Conservation (phyloP, 495 filamentous ascomycete species). For the Evernia prunastri region DNA sequence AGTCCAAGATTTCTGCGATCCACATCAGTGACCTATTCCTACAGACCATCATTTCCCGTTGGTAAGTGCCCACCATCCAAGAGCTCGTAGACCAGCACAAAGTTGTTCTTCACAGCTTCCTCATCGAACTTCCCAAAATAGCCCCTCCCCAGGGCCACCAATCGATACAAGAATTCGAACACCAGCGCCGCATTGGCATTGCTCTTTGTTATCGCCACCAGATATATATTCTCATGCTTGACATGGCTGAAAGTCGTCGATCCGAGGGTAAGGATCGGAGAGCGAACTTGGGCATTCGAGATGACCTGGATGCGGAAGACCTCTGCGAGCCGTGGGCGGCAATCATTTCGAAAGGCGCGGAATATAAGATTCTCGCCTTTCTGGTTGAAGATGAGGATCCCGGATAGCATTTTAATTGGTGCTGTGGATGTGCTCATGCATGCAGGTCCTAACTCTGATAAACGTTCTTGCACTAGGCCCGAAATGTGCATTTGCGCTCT, state of each 20-base stretch:
- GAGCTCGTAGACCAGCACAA: conserved; percentile 96
- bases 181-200: conserved; percentile 99
- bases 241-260: conserved; percentile 99
- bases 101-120: conserved; percentile 99
- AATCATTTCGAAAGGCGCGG: conserved; percentile 95
- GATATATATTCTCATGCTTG: conserved; percentile 98
- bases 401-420: conserved; percentile 67
- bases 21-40: conserved; percentile 2
- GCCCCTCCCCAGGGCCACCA: conserved; percentile 82
- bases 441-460: background rate
- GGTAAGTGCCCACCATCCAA: conserved; percentile 64
- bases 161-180: conserved; percentile 94
- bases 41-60: background rate
- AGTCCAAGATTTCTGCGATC: conserved; percentile 85
- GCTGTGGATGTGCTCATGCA: background rate
- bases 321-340: conserved; percentile 91
- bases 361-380: conserved; percentile 99
- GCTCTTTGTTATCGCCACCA: conserved; percentile 96
- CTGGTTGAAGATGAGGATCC: conserved; percentile 97
- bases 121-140: conserved; percentile 99
- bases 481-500: background rate
- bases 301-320: conserved; percentile 99
- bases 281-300: conserved; percentile 95
- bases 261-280: conserved; percentile 93
- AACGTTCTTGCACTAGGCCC: background rate